Evolutionary conservation across 2,329 filamentous ascomycete genomes (phyloP).

Genomic region (Aureobasidium uvarum): DNA sequence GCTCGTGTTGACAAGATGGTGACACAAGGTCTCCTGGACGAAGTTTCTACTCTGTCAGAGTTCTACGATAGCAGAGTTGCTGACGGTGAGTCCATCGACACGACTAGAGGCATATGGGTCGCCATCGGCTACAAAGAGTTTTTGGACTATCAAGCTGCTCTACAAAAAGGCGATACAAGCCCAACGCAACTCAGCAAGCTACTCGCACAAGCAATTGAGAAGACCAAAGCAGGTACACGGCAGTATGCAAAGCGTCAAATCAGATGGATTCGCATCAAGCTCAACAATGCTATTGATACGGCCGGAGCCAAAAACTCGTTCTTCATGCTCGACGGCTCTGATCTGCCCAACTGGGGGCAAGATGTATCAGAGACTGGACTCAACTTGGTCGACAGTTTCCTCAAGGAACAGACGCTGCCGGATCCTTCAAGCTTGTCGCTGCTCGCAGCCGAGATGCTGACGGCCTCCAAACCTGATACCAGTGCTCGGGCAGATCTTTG

Average conservation of each 20-base stretch:
- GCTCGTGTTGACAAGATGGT: slow-evolving; percentile 83
- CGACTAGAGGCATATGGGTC: slow-evolving; percentile 85
- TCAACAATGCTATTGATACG: slow-evolving; percentile 65
- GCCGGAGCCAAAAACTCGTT: slow-evolving; percentile 57
- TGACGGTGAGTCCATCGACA: slow-evolving; percentile 58
- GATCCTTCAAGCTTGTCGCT: slow-evolving; percentile 55
- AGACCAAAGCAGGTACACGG: slow-evolving; percentile 77
- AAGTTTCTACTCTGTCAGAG: slow-evolving; percentile 56
- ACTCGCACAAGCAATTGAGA: slow-evolving; percentile 62
- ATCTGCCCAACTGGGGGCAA: slow-evolving; percentile 60
- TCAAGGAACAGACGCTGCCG: slow-evolving; percentile 57
- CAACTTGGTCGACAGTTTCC: slow-evolving; percentile 61
- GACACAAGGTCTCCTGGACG: slow-evolving; percentile 59
- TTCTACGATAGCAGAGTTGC: slow-evolving; percentile 40
- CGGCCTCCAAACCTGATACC: slow-evolving; percentile 53
- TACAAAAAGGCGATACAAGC: slow-evolving; percentile 34
- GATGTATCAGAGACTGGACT: slow-evolving; percentile 66
- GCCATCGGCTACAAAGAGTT: slow-evolving; percentile 97
- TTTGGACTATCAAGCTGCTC: slow-evolving; percentile 61
- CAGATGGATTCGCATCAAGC: slow-evolving; percentile 81
- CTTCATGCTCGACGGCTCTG: slow-evolving; percentile 78
- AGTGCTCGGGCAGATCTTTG: slow-evolving; percentile 47
- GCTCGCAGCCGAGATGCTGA: slow-evolving; percentile 57
- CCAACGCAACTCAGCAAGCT: slow-evolving; percentile 54
- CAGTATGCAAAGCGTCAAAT: slow-evolving; percentile 85